These are phyloP conservation scores for Dothiorella sarmentorum DNA, from an alignment of 2,329 filamentous ascomycete genomes.

Conservation along the genomic window DNA sequence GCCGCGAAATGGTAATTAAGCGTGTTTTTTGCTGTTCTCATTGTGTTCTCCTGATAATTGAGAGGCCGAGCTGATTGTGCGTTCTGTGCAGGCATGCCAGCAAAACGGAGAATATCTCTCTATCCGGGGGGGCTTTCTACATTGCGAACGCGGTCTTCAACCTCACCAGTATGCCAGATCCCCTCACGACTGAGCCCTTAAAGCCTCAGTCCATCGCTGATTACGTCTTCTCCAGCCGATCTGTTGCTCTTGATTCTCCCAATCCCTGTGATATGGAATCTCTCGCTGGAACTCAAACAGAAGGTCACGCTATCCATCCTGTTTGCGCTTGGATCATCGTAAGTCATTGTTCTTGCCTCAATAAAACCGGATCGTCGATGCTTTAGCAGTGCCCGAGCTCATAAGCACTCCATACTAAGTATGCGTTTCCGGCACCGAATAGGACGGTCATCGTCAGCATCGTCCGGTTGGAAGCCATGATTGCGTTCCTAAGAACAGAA, in stretches of 20 bases:
- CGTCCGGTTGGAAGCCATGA: neutral
- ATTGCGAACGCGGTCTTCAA: slow-evolving; percentile 1
- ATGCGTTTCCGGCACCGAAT: neutral
- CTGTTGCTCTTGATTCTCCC: neutral
- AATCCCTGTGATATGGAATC: neutral
- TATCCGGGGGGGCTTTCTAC: neutral
- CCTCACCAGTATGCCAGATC: neutral
- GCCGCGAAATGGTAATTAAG: neutral
- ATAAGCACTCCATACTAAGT: too few species aligned
- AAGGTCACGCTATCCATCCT: slow-evolving; percentile 1
- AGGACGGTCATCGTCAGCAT: neutral
- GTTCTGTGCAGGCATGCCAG: neutral
- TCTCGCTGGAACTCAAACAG: neutral
- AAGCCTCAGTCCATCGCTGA: too few species aligned
- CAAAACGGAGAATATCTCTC: neutral
- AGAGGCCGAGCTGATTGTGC: neutral
- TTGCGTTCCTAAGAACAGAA: neutral
- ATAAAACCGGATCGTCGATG: neutral
- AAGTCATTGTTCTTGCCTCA: neutral
- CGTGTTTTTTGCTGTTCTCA: neutral
- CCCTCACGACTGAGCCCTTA: too few species aligned
- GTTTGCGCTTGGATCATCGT: neutral
- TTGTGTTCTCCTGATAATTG: neutral
- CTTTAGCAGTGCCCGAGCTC: neutral
- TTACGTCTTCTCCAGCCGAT: neutral